Evolutionary conservation across 2,329 filamentous ascomycete genomes (phyloP), one percentile per base, ranked within the genome.

Genomic region (Fusarium sororula): DNA sequence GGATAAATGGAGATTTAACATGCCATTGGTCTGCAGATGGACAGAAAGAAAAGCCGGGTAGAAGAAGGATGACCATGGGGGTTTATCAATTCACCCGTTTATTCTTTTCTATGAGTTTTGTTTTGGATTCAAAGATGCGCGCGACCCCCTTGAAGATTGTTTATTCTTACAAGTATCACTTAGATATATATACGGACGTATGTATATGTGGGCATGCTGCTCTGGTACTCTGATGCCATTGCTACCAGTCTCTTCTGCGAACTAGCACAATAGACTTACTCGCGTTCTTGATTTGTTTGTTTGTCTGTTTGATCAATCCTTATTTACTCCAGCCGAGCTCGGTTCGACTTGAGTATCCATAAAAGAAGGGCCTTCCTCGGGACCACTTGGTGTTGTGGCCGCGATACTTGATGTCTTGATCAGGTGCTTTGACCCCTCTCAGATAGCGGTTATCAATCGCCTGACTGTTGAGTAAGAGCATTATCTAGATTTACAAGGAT

Each of bases 221-320:
- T 42, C 57, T 56, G 63, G 62, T 55, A 13, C 30, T 50, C 28
- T 37, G 45, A 24, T 57, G 38, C 59, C 60, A 35, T 56, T 60
- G 39, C 48, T n/a, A 50, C 45, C 47, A 60, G 62, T 68, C 65
- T 68, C 58, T 68, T 67, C 63, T 67, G 61, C 66, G 39, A 53
- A 51, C 26, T 17, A 41, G 70, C 62, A 71, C 42, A 74, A 73
- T 71, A 73, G 70, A 74, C 48, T 68, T 68, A 74, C 48, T 71
- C 64, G 55, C 35, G 50, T 54, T 72, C 38, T 68, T 65, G 60
- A 55, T 54, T 57, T 44, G 61, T 55, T 30, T 42, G 58, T 68
- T 58, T 63, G 58, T 54, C 53, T 39, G 58, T 55, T 30, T 42
- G 58, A 63, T 28, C 41, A 63, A 63, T n/a, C 14, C 14, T 28